phyloP scores from a whole-genome alignment of 441 rosid genomes.

The Populus hybrid region DNA sequence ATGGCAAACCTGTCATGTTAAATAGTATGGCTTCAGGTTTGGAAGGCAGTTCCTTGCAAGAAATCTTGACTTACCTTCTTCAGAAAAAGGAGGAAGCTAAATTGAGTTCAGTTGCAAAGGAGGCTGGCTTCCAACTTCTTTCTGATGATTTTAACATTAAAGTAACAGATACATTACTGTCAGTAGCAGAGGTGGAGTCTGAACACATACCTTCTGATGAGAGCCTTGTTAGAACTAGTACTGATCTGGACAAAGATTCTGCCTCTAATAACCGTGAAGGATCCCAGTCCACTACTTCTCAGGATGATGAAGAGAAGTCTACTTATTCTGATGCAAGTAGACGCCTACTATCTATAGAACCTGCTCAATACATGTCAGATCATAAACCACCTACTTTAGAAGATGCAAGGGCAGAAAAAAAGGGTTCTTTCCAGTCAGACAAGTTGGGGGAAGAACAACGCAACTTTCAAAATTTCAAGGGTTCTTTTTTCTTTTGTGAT shows the following conservation, averaged over 20 bases:
- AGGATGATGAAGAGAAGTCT: constrained; percentile 33
- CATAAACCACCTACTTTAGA: constrained; percentile 28
- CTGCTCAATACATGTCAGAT: constrained; percentile 30
- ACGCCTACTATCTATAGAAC: constrained; percentile 28
- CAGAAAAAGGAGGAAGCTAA: constrained; percentile 61
- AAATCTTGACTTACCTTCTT: constrained; percentile 58
- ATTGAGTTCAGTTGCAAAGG: constrained; percentile 79
- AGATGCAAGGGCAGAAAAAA: constrained; percentile 31
- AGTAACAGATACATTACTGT: constrained; percentile 34
- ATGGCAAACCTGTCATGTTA: constrained; percentile 51
- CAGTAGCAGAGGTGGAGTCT: constrained; percentile 42
- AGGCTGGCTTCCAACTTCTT: constrained; percentile 79
- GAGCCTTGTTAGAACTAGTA: constrained; percentile 27
- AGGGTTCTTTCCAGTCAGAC: constrained; percentile 26
- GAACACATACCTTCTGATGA: constrained; percentile 37
- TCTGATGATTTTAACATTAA: constrained; percentile 69
- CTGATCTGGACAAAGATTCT: constrained; percentile 33
- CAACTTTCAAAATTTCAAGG: constrained; percentile 42
- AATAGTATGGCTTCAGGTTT: constrained; percentile 50
- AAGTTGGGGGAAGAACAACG: constrained; percentile 37
- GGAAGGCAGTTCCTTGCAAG: constrained; percentile 74
- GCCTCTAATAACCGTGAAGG: constrained; percentile 29
- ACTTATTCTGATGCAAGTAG: constrained; percentile 26
- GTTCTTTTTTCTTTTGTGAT: constrained; percentile 76
- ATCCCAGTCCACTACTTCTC: constrained; percentile 30